Percentiles rank a stretch among this genome's conserved stretches.
These are phyloP conservation scores for Rhodotorula mucilaginosa DNA, from an alignment of 1,284 basidiomycete species.

Conservation along the genomic window DNA sequence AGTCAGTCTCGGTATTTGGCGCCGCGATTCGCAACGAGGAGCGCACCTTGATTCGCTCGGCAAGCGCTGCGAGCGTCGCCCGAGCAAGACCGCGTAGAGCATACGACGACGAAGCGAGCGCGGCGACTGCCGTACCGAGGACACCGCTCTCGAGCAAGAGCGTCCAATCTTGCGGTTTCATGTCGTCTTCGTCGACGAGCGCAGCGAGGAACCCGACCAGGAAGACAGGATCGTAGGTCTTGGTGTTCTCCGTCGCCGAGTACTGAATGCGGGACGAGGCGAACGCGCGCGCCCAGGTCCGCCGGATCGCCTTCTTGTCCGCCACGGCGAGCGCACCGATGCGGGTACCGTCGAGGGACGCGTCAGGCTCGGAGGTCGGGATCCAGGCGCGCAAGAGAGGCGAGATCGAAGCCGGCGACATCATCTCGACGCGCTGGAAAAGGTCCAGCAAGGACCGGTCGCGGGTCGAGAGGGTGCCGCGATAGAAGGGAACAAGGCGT, in stretches of 20 bases:
- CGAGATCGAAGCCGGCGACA: slow-evolving; percentile 14
- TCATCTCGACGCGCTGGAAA: slow-evolving; percentile 34
- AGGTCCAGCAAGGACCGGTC: slow-evolving; percentile 29
- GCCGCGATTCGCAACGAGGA: too few relatives aligned
- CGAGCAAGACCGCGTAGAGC: slow-evolving; percentile 20
- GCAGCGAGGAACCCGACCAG: slow-evolving; percentile 21
- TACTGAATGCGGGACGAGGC: slow-evolving; percentile 14
- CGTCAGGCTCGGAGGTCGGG: slow-evolving; percentile 13
- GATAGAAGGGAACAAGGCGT: slow-evolving; percentile 37
- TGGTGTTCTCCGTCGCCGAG: slow-evolving; percentile 12
- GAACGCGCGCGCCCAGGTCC: slow-evolving; percentile 31
- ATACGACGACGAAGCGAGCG: slow-evolving; percentile 15
- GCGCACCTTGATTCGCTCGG: slow-evolving; percentile 28
- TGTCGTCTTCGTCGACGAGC: slow-evolving; percentile 31
- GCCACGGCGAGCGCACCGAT: slow-evolving; percentile 17
- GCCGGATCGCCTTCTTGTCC: slow-evolving; percentile 13
- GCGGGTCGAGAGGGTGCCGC: slow-evolving; percentile 22
- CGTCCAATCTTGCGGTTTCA: slow-evolving; percentile 37
- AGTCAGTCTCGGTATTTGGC: background rate
- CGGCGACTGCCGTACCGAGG: slow-evolving; percentile 26
- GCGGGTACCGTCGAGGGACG: slow-evolving; percentile 29
- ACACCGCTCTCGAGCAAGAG: slow-evolving; percentile 32
- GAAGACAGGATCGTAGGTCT: slow-evolving; percentile 38
- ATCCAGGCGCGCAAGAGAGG: slow-evolving; percentile 25
- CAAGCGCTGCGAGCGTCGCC: slow-evolving; percentile 14